A percentile compares a stretch with the other conserved stretches of the same genome.
Evolutionary conservation across 1,284 basidiomycete species (phyloP).

Genomic region (Cystobasidiaceae sp.): DNA sequence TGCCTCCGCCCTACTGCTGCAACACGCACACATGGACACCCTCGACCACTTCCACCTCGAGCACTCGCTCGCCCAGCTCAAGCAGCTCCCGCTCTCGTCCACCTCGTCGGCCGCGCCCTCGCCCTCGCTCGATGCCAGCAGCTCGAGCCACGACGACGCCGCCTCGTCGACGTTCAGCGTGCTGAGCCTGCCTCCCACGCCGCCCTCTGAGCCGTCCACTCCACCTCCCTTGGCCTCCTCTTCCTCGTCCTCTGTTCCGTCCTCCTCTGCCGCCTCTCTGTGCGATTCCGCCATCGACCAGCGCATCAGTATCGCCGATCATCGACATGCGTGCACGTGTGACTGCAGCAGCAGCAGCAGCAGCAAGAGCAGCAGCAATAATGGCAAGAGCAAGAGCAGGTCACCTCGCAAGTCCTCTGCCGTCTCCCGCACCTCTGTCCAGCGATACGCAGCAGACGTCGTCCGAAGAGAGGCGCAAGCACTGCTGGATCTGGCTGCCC

Average conservation of each 20-base stretch:
- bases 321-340: not conserved
- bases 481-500: slow-evolving; percentile 40
- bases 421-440: not conserved
- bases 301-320: too few relatives aligned
- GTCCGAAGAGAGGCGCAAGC: slow-evolving; percentile 42
- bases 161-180: not conserved
- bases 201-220: slow-evolving; percentile 11
- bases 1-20: too few relatives aligned
- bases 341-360: not conserved
- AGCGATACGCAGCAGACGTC: slow-evolving; percentile 37
- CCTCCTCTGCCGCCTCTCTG: slow-evolving; percentile 14
- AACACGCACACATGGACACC: too few relatives aligned
- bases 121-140: not conserved
- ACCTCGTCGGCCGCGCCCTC: too few relatives aligned
- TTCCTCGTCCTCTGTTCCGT: not conserved
- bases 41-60: too few relatives aligned
- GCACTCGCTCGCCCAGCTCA: too few relatives aligned
- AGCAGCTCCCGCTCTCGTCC: too few relatives aligned
- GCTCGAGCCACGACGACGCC: too few relatives aligned
- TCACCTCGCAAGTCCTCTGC: too few relatives aligned
- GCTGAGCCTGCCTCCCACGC: slow-evolving; percentile 4
- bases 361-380: not conserved
- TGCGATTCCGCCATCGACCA: not conserved
- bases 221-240: not conserved
- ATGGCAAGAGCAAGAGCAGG: not conserved